Conservation (phyloP, 1,284 basidiomycete species). For the Rhodotorula sp. region DNA sequence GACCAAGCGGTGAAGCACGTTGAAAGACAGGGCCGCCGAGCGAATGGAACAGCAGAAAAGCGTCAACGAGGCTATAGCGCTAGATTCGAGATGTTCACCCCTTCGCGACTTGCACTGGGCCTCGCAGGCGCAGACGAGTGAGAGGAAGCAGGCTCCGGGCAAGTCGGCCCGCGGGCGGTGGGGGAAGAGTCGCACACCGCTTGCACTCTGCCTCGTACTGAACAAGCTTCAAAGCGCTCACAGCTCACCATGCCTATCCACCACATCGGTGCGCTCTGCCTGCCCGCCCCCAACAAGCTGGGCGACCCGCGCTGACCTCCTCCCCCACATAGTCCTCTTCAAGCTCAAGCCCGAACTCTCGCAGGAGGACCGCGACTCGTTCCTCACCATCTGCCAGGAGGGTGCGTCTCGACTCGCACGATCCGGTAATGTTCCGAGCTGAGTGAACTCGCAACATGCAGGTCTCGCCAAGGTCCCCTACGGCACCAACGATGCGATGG, state of each 20-base stretch:
- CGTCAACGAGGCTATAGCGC: too few relatives aligned
- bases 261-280: constrained; percentile 19
- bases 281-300: too few relatives aligned
- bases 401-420: neutral
- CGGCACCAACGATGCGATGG: constrained; percentile 20
- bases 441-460: neutral
- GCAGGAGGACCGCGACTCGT: constrained; percentile 19
- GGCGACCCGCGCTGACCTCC: neutral
- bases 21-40: too few relatives aligned
- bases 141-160: too few relatives aligned
- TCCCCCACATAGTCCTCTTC: constrained; percentile 27
- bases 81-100: too few relatives aligned
- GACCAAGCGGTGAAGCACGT: too few relatives aligned
- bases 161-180: too few relatives aligned
- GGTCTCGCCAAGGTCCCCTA: constrained; percentile 32
- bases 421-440: neutral
- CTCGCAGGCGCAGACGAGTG: too few relatives aligned
- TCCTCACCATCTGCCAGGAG: constrained; percentile 26
- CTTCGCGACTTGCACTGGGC: too few relatives aligned
- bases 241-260: constrained; percentile 15
- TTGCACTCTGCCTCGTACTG: neutral
- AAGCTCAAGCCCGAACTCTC: constrained; percentile 32
- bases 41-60: too few relatives aligned
- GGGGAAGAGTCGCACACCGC: neutral
- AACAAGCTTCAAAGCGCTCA: neutral